These are phyloP conservation scores for Chrysoporthe deuterocubensis DNA, from an alignment of 2,329 filamentous ascomycete species.

Conservation along the genomic window DNA sequence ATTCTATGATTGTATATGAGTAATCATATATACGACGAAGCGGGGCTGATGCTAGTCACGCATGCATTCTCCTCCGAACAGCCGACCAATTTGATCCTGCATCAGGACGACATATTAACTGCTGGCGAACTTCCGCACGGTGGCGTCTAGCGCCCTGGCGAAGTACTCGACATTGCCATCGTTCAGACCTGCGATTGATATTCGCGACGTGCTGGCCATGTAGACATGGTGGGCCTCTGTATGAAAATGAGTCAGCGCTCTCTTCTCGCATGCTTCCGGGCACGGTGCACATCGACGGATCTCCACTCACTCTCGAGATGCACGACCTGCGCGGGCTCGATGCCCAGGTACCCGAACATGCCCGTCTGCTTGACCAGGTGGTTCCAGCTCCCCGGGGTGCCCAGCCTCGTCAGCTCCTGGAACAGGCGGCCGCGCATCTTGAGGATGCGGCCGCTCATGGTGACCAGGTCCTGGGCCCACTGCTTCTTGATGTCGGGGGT, in stretches of 20 bases:
- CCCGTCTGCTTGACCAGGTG: constrained; percentile 44
- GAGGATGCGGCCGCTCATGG: constrained; percentile 43
- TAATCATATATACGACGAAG: too few relatives aligned
- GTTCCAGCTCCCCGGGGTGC: constrained; percentile 43
- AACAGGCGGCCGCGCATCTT: constrained; percentile 41
- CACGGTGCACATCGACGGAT: background rate
- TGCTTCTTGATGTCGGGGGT: constrained; percentile 35
- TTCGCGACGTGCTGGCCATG: constrained; percentile 44
- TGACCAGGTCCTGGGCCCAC: constrained; percentile 42
- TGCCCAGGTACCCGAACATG: constrained; percentile 52
- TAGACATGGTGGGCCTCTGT: constrained; percentile 43
- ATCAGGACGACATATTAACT: background rate
- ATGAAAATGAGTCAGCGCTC: too few relatives aligned
- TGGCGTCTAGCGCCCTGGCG: constrained; percentile 33
- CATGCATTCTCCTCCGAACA: background rate
- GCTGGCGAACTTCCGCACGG: constrained; percentile 18
- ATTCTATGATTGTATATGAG: too few relatives aligned
- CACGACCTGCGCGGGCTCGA: constrained; percentile 51
- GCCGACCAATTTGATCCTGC: background rate
- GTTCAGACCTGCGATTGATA: constrained; percentile 46
- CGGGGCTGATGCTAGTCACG: too few relatives aligned
- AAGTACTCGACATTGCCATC: constrained; percentile 41
- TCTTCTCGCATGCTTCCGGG: background rate
- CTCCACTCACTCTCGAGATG: constrained; percentile 36
- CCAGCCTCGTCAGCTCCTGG: constrained; percentile 37